These are phyloP conservation scores for Hericium rajendrae DNA, from an alignment of 768 basidiomycete genomes.

Conservation along the genomic window DNA sequence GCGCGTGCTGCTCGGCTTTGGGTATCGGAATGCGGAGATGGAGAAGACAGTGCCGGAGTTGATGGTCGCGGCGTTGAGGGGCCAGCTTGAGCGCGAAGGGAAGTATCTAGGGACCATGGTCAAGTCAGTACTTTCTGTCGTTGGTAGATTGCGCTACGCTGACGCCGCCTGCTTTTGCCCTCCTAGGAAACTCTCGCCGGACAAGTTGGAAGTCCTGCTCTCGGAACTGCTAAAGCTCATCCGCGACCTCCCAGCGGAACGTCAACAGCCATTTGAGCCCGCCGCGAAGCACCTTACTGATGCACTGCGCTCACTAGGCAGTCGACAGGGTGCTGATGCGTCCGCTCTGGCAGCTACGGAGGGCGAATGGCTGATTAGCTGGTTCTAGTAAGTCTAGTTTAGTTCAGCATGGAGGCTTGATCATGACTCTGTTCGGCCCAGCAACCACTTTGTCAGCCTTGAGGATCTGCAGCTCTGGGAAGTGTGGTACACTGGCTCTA, in stretches of 20 bases:
- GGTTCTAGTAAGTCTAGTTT: conserved; percentile 5
- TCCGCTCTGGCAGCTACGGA: no score
- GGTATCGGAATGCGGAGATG: conserved; percentile 25
- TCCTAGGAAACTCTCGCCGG: conserved; percentile 32
- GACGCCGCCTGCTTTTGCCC: not conserved
- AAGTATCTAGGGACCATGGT: conserved; percentile 37
- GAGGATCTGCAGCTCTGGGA: conserved; percentile 53
- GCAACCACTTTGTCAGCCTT: conserved; percentile 33
- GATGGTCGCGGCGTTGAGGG: conserved; percentile 37
- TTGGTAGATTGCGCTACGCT: not conserved
- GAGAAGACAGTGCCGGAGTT: conserved; percentile 22
- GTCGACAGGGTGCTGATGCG: no score
- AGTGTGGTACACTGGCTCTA: conserved; percentile 61
- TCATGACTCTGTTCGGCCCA: conserved; percentile 14
- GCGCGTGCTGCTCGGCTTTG: conserved; percentile 31
- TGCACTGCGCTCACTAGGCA: not conserved
- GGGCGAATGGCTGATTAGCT: conserved; percentile 37
- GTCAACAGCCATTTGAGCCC: not conserved
- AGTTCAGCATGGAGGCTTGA: no score
- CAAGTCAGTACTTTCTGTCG: conserved; percentile 28
- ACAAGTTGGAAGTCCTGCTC: conserved; percentile 29
- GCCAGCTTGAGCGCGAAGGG: conserved; percentile 32
- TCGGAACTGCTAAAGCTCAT: conserved; percentile 32
- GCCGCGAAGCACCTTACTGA: not conserved
- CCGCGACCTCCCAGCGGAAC: conserved; percentile 14